Conservation (phyloP, 495 filamentous ascomycete genomes). For the Schizothecium vesticola region DNA sequence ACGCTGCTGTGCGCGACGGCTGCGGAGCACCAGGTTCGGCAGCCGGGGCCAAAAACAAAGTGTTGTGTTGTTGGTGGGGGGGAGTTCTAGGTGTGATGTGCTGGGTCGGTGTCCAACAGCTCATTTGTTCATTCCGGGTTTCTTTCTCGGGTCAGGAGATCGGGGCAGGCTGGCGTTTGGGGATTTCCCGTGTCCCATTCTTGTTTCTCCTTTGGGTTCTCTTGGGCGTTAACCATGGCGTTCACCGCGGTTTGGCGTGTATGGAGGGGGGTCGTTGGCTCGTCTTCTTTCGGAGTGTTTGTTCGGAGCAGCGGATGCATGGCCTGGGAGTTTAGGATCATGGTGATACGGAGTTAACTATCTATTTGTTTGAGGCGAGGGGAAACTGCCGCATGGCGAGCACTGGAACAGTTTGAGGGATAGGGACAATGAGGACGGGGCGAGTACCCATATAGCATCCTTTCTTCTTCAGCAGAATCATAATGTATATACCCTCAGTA, state of each 20-base stretch:
- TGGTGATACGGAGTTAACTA: background rate
- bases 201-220: background rate
- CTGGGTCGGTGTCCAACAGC: background rate
- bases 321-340: background rate
- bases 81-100: background rate
- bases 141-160: background rate
- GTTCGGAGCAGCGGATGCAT: background rate
- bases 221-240: background rate
- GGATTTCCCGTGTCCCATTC: background rate
- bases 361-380: background rate
- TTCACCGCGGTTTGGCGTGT: background rate
- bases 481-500: background rate
- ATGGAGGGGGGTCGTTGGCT: background rate
- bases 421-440: background rate
- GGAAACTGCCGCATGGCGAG: too few relatives aligned
- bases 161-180: background rate
- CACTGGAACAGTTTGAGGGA: background rate
- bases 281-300: background rate
- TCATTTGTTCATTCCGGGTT: background rate
- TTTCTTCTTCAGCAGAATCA: background rate
- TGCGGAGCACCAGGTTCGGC: background rate
- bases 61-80: background rate
- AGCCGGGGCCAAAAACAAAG: background rate
- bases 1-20: background rate
- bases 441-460: background rate